Conservation (phyloP, 2,329 filamentous ascomycete species). For the Colletotrichum sp. region DNA sequence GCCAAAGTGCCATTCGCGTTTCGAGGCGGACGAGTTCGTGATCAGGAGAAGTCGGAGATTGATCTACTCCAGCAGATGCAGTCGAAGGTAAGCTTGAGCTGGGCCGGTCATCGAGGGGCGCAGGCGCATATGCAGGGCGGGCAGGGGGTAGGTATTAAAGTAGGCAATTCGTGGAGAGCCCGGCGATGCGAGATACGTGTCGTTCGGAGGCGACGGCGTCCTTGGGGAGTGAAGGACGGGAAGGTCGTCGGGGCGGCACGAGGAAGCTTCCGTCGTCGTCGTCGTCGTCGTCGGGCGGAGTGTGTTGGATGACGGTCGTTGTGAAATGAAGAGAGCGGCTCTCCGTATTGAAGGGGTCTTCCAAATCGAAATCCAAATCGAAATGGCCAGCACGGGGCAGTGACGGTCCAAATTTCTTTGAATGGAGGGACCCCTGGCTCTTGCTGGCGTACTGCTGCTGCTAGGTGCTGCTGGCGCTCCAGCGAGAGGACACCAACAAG, state of each 20-base stretch:
- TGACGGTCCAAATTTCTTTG: slow-evolving; percentile 23
- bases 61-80: not conserved
- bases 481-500: not conserved
- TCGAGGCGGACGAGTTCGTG: not conserved
- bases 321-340: slow-evolving; percentile 19
- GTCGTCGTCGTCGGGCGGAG: not conserved
- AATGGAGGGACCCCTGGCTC: slow-evolving; percentile 14
- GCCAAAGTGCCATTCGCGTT: slow-evolving; percentile 50
- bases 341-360: not conserved
- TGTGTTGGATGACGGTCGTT: not conserved
- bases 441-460: not conserved
- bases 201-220: not conserved
- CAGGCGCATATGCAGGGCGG: slow-evolving; percentile 20
- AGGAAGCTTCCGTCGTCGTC: not conserved
- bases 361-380: not conserved
- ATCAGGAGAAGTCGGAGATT: not conserved
- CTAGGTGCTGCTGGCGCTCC: not conserved
- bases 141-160: not conserved
- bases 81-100: slow-evolving; percentile 11
- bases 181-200: not conserved
- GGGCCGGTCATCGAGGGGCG: slow-evolving; percentile 14
- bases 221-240: not conserved
- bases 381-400: slow-evolving; percentile 17
- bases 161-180: not conserved
- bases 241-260: not conserved